phyloP scores from a whole-genome alignment of 2,329 filamentous ascomycete species.

The Ophiostoma montium region DNA sequence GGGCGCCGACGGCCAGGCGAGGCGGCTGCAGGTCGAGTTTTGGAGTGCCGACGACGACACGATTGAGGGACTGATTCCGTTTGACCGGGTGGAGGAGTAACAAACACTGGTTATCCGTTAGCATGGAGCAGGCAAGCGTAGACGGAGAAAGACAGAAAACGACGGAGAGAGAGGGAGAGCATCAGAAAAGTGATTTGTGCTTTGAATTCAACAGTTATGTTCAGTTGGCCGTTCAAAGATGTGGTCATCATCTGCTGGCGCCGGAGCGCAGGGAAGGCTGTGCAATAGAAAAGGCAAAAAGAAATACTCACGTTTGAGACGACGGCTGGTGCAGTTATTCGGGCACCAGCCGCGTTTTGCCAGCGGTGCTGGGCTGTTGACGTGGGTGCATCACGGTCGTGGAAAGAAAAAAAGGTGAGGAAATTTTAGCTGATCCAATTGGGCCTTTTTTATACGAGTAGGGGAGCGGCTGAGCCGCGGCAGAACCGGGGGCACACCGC shows the following conservation, averaged over 20 bases:
- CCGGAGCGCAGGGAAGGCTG: conserved; percentile 1
- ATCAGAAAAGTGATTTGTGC: conserved; percentile 27
- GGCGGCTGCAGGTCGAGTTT: conserved; percentile 20
- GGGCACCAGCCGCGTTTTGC: background rate
- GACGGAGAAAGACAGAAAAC: background rate
- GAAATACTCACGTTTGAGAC: conserved; percentile 4
- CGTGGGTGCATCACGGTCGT: background rate
- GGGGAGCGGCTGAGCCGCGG: background rate
- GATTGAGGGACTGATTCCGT: conserved; percentile 20
- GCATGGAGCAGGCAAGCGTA: background rate
- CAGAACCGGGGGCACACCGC: background rate
- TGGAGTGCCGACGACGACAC: conserved; percentile 9
- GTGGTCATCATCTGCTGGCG: conserved; percentile 37
- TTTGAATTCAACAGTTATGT: conserved; percentile 25
- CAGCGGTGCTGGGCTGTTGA: background rate
- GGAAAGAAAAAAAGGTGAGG: background rate
- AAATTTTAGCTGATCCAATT: background rate
- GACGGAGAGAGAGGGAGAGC: conserved; percentile 1
- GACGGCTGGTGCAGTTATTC: background rate
- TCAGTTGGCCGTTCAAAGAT: conserved; percentile 52
- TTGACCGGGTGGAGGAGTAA: conserved; percentile 14
- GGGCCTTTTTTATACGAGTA: background rate
- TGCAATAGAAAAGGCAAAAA: conserved; percentile 9
- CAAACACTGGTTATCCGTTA: background rate
- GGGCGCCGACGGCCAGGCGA: conserved; percentile 17